Conservation (phyloP, 306 rosid species). For the Myrica gale region DNA sequence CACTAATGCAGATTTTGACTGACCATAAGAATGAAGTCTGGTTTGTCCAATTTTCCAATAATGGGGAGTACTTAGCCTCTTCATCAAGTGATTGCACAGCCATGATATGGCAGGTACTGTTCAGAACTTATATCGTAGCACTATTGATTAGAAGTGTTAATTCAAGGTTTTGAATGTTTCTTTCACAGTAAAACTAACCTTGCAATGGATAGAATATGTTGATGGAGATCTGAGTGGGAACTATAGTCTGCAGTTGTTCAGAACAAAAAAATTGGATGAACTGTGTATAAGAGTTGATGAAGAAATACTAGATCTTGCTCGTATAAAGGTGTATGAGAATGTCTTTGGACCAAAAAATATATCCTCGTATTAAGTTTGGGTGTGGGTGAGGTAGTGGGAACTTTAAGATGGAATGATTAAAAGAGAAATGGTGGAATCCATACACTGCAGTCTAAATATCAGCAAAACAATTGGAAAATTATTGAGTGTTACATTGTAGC, state of each 20-base stretch:
- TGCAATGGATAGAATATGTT: conserved; percentile 14
- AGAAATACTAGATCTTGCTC: neutral
- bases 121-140: conserved; percentile 14
- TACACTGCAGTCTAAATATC: neutral
- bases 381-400: neutral
- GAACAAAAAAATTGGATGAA: neutral
- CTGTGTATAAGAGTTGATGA: neutral
- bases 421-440: neutral
- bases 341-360: neutral
- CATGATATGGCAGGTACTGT: conserved; percentile 85
- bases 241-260: neutral
- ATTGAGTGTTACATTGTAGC: neutral
- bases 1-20: conserved; percentile 68
- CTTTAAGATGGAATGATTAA: too few relatives aligned
- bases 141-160: conserved; percentile 16
- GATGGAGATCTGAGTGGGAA: neutral
- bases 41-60: conserved; percentile 91
- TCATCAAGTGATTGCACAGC: conserved; percentile 83
- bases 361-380: neutral
- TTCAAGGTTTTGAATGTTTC: conserved; percentile 10
- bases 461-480: neutral
- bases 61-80: conserved; percentile 82
- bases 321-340: neutral
- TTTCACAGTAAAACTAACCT: conserved; percentile 15
- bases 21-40: conserved; percentile 89